A percentile compares a stretch with the other conserved stretches of the same genome.
phyloP scores from a whole-genome alignment of 208 protist species.

The Acanthamoeba sp. region DNA sequence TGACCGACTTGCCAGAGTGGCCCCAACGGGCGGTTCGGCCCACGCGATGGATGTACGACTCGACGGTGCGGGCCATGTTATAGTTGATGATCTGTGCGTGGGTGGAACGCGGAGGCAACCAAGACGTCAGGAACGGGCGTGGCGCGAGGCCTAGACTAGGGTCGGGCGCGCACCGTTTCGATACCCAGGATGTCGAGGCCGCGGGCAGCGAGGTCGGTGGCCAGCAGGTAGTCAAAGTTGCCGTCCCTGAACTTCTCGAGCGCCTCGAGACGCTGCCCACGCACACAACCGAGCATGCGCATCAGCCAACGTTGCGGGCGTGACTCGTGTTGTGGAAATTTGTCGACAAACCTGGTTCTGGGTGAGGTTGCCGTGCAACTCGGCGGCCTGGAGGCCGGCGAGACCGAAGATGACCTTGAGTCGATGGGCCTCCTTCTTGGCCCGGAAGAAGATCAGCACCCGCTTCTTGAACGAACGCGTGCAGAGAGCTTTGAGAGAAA shows the following conservation, averaged over 20 bases:
- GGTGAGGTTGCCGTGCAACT: constrained; percentile 90
- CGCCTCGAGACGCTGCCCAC: constrained; percentile 78
- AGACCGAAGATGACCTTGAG: constrained; percentile 88
- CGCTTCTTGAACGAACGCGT: constrained; percentile 61
- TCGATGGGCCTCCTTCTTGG: constrained; percentile 84
- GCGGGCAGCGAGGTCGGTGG: constrained; percentile 91
- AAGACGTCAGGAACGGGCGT: background rate
- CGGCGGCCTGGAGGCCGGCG: constrained; percentile 85
- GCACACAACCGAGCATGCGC: background rate
- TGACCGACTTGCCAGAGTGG: constrained; percentile 82
- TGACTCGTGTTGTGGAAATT: background rate
- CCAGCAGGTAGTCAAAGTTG: constrained; percentile 87
- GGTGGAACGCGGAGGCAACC: too few species aligned
- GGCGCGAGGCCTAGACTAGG: too few species aligned
- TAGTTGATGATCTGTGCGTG: constrained; percentile 90
- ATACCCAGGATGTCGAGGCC: constrained; percentile 92
- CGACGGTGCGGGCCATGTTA: constrained; percentile 81
- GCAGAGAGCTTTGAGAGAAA: constrained; percentile 49
- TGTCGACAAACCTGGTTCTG: constrained; percentile 81
- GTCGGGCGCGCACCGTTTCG: constrained; percentile 78
- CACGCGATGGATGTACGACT: constrained; percentile 90
- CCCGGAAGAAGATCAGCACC: constrained; percentile 74
- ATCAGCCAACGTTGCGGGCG: background rate
- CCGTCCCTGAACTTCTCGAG: constrained; percentile 79
- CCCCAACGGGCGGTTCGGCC: constrained; percentile 90